Percentiles rank a stretch among this genome's conserved stretches.
Evolutionary conservation across 768 basidiomycete species (phyloP).

Genomic region (Lentinula detonsa): DNA sequence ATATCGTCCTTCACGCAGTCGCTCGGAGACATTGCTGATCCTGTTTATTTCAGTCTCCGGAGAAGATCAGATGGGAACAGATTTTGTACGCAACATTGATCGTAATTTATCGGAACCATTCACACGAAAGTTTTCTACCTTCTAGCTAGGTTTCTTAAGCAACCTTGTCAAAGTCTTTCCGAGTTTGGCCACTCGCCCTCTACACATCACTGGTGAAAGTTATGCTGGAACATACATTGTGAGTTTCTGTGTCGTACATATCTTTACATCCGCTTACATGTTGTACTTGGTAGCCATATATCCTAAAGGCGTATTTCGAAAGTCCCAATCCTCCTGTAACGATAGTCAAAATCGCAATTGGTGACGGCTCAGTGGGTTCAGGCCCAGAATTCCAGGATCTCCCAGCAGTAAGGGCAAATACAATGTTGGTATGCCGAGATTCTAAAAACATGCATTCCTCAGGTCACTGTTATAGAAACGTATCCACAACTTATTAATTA

Average conservation of each 20-base stretch:
- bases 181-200: conserved; percentile 55
- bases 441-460: not conserved
- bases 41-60: conserved; percentile 33
- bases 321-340: conserved; percentile 61
- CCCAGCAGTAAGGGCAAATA: conserved; percentile 41
- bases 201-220: conserved; percentile 67
- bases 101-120: not conserved
- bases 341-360: conserved; percentile 63
- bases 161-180: conserved; percentile 77
- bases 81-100: conserved; percentile 31
- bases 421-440: not conserved
- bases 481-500: conserved; percentile 76
- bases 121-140: not conserved
- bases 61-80: conserved; percentile 60
- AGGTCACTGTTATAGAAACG: conserved; percentile 60
- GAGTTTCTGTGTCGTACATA: conserved; percentile 13
- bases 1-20: not conserved
- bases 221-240: conserved; percentile 73
- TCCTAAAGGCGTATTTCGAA: conserved; percentile 64
- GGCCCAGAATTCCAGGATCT: conserved; percentile 43
- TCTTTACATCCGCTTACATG: not conserved
- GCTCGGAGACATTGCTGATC: not conserved
- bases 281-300: conserved; percentile 51
- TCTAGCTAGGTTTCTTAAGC: conserved; percentile 62
- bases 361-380: conserved; percentile 58